Percentiles rank a stretch among this genome's conserved stretches.
Evolutionary conservation across 2,329 filamentous ascomycete genomes (phyloP).

Genomic region (Dactylonectria estremocensis): DNA sequence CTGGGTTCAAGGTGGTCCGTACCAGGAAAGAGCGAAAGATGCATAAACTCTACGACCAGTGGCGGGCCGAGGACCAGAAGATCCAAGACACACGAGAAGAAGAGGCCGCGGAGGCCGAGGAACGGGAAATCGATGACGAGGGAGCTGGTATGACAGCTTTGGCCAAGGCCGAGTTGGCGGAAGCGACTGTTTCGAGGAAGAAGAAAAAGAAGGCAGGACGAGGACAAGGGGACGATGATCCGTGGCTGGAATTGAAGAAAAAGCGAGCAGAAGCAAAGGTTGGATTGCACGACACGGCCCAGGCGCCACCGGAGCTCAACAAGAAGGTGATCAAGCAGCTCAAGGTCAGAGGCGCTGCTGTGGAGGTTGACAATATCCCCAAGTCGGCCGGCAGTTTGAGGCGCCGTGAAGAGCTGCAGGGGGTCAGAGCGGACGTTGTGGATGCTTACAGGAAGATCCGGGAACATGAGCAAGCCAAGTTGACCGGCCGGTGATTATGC

Average conservation of each 20-base stretch:
- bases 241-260: constrained; percentile 82
- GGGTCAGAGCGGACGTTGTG: constrained; percentile 54
- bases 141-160: constrained; percentile 65
- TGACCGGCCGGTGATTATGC: constrained; percentile 30
- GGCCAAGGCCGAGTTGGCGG: constrained; percentile 59
- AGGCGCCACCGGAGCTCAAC: constrained; percentile 82
- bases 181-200: constrained; percentile 49
- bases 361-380: constrained; percentile 56
- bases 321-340: constrained; percentile 58
- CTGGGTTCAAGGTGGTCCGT: constrained; percentile 76
- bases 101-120: constrained; percentile 75
- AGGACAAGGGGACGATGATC: constrained; percentile 75
- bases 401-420: constrained; percentile 58
- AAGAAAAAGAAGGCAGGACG: constrained; percentile 61
- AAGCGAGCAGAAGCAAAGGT: constrained; percentile 71
- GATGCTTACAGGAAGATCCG: constrained; percentile 58
- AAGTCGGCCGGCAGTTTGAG: constrained; percentile 58
- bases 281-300: constrained; percentile 73
- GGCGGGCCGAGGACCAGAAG: constrained; percentile 77
- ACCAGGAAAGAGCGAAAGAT: constrained; percentile 91
- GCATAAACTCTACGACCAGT: constrained; percentile 85
- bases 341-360: constrained; percentile 52
- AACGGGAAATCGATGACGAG: constrained; percentile 73
- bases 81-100: constrained; percentile 76
- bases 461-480: constrained; percentile 56